These are phyloP conservation scores for Lecanicillium sp. DNA, from an alignment of 2,329 filamentous ascomycete genomes.

Conservation along the genomic window DNA sequence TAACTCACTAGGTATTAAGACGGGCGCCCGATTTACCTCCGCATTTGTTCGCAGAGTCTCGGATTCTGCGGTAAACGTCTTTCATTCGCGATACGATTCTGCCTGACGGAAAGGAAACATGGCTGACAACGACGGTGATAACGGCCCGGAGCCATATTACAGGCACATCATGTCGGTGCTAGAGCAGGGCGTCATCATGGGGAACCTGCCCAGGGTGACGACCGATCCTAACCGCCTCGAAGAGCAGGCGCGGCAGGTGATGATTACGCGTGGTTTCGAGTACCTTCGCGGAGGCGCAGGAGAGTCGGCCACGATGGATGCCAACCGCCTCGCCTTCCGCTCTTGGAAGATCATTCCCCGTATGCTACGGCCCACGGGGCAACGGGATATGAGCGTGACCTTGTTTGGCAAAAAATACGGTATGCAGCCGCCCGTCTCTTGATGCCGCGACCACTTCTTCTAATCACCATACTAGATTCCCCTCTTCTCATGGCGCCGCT, in stretches of 20 bases:
- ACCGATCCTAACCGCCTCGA: slow-evolving; percentile 54
- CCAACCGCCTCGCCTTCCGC: slow-evolving; percentile 52
- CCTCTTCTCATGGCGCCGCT: slow-evolving; percentile 62
- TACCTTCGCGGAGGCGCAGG: slow-evolving; percentile 60
- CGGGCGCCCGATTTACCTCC: no score
- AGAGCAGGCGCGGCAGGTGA: slow-evolving; percentile 43
- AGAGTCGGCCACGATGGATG: slow-evolving; percentile 54
- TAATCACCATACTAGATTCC: slow-evolving; percentile 23
- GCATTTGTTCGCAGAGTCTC: no score
- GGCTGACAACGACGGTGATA: slow-evolving; percentile 16
- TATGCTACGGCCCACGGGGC: slow-evolving; percentile 39
- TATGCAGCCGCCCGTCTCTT: slow-evolving; percentile 16
- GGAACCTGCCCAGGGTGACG: slow-evolving; percentile 45
- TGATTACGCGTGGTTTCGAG: slow-evolving; percentile 46
- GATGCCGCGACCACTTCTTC: background rate
- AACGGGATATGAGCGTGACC: slow-evolving; percentile 43
- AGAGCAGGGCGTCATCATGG: slow-evolving; percentile 42
- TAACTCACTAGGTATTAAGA: no score
- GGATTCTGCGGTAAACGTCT: no score
- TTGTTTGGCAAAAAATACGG: slow-evolving; percentile 47
- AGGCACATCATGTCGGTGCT: slow-evolving; percentile 45
- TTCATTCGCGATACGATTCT: no score
- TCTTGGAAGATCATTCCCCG: slow-evolving; percentile 47
- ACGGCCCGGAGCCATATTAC: slow-evolving; percentile 29
- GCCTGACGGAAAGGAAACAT: no score